Evolutionary conservation across 768 basidiomycete species (phyloP), one percentile per base, ranked within the genome.

Genomic region (Tephrocybe sp.): DNA sequence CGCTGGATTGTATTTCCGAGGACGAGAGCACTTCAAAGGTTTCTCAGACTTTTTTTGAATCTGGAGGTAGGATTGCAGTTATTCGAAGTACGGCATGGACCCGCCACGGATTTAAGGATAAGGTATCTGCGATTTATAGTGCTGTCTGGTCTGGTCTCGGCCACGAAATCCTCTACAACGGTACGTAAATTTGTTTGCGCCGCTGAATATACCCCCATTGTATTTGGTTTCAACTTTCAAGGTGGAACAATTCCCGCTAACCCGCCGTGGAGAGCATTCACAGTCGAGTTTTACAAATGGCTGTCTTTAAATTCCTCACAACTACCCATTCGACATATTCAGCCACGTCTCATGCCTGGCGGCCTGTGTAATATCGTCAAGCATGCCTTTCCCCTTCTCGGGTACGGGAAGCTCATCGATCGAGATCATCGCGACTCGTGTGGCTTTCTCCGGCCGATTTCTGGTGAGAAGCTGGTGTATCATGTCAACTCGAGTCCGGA

Each of bases 1-100:
- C 68, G 3, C 44, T 69, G 7, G 70, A 71, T 42, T 69, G 70
- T 48, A 70, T 70, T 7, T 67, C 67, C 2, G 67, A 69, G 32
- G 65, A 62, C 12, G 61, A 61, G 6, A 69, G 52, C 10, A 68
- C 67, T 0, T 64, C 58, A 13, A 53, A 56, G 9, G 60, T 70
- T 4, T 69, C 68, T n/a, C 60, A 67, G 41, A 63, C 63, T 0
- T 67, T 66, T 38, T 49, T 16, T 8, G 55, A 60, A 9, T 53
- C 39, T 22, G 68, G 67, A 5, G 66, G 68, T 1, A 67, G 54
- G 38, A 65, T 69, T 8, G 68, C 69, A 2, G 67, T 68, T 14
- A 51, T 70, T 26, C 54, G 65, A 12, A 59, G 55, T 12, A 46
- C 60, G 0, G 58, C 60, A 2, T 68, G 68, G 68, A 50, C 46